Conservation (phyloP, 345 rosid genomes). For the Lepidium aucheri region DNA sequence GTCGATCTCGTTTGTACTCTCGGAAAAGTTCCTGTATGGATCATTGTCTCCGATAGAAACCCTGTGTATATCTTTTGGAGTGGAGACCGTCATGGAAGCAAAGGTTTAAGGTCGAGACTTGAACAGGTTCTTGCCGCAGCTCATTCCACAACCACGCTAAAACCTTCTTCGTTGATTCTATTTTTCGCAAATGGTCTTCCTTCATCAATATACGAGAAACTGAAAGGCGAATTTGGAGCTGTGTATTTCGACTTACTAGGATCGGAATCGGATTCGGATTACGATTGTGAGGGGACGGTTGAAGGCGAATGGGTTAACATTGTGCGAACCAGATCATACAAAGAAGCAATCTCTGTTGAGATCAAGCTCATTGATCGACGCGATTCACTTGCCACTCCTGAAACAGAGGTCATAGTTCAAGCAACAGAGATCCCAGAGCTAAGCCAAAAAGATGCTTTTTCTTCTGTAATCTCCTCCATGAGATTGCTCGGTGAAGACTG, state of each 20-base stretch:
- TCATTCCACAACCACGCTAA: slow-evolving; percentile 28
- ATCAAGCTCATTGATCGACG: slow-evolving; percentile 38
- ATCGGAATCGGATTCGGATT: slow-evolving; percentile 30
- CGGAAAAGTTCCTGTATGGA: slow-evolving; percentile 61
- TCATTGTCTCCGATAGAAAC: slow-evolving; percentile 80
- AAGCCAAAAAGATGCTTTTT: slow-evolving; percentile 24
- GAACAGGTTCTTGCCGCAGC: slow-evolving; percentile 47
- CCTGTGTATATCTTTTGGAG: slow-evolving; percentile 60
- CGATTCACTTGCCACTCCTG: slow-evolving; percentile 6
- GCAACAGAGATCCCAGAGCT: slow-evolving; percentile 20
- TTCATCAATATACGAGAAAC: slow-evolving; percentile 22
- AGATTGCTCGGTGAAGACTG: slow-evolving; percentile 28
- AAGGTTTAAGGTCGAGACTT: slow-evolving; percentile 53
- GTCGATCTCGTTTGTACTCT: slow-evolving; percentile 70
- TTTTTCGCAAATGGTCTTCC: slow-evolving; percentile 65
- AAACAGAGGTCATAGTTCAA: slow-evolving; percentile 4
- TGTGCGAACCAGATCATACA: slow-evolving; percentile 27
- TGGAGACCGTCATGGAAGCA: slow-evolving; percentile 21
- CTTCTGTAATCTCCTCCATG: slow-evolving; percentile 39
- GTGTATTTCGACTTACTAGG: slow-evolving; percentile 20
- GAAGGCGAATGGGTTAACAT: slow-evolving; percentile 70
- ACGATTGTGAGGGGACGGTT: slow-evolving; percentile 37
- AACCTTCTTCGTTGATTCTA: slow-evolving; percentile 53
- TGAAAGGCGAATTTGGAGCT: slow-evolving; percentile 49
- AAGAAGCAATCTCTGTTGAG: slow-evolving; percentile 46